These are phyloP conservation scores for Choiromyces venosus DNA, from an alignment of 495 filamentous ascomycete genomes.

Conservation along the genomic window DNA sequence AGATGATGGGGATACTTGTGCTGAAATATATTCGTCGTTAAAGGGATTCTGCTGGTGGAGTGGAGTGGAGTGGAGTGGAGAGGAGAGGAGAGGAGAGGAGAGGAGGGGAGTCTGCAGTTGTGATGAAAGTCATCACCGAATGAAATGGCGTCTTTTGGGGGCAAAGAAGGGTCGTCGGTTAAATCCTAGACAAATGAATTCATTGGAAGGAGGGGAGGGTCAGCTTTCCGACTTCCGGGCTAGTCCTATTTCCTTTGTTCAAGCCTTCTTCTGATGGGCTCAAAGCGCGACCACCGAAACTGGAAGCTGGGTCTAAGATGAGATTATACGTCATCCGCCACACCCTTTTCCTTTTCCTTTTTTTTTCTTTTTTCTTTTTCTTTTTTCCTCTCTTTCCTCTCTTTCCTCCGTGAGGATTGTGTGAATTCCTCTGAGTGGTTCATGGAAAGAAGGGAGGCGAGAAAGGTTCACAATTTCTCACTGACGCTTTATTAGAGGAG, in stretches of 20 bases:
- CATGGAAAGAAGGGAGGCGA: background rate
- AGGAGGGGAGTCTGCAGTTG: background rate
- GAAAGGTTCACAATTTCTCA: background rate
- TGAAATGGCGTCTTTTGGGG: background rate
- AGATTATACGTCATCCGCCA: constrained; percentile 30
- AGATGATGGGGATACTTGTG: background rate
- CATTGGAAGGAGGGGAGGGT: background rate
- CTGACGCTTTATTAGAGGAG: background rate
- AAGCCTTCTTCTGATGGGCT: constrained; percentile 2
- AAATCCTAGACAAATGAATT: background rate
- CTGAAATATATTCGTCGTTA: background rate
- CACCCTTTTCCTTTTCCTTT: constrained; percentile 9
- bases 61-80: too few relatives aligned
- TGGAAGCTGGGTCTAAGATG: constrained; percentile 25
- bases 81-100: background rate
- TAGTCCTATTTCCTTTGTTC: background rate
- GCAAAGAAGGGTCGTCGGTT: background rate
- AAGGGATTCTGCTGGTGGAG: background rate
- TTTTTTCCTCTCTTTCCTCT: background rate
- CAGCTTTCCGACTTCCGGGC: constrained; percentile 1
- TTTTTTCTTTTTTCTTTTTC: background rate
- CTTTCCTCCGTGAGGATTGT: background rate
- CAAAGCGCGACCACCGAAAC: constrained; percentile 19
- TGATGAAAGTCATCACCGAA: background rate
- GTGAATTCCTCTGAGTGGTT: background rate